phyloP scores from a whole-genome alignment of 176 grass and related monocot genomes.

The Thinopyrum elongatum region DNA sequence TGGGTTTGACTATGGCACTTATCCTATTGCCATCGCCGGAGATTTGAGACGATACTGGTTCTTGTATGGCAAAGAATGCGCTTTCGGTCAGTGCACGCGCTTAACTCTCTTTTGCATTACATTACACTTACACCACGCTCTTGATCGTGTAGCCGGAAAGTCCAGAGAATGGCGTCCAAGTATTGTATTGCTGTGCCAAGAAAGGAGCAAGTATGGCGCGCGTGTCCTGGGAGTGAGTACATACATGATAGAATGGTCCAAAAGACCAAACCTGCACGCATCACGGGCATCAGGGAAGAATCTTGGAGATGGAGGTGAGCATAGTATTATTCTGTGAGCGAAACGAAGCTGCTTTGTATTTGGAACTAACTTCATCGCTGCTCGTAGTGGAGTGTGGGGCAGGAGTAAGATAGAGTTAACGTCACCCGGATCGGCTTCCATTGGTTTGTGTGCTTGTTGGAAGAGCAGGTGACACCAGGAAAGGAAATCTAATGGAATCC shows the following conservation, averaged over 20 bases:
- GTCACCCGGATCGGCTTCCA: slow-evolving; percentile 31
- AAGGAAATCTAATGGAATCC: slow-evolving; percentile 54
- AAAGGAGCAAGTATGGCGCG: slow-evolving; percentile 36
- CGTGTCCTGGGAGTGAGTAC: slow-evolving; percentile 33
- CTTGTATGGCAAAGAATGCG: slow-evolving; percentile 13
- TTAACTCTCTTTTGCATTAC: slow-evolving; percentile 41
- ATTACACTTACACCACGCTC: slow-evolving; percentile 45
- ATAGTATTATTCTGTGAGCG: slow-evolving; percentile 34
- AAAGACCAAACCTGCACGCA: slow-evolving; percentile 27
- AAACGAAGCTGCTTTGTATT: slow-evolving; percentile 32
- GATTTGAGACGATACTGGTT: slow-evolving; percentile 36
- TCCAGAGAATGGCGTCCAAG: slow-evolving; percentile 21
- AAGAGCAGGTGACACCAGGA: slow-evolving; percentile 51
- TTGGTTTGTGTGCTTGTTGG: slow-evolving; percentile 47
- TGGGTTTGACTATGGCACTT: slow-evolving; percentile 44
- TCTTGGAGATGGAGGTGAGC: slow-evolving; percentile 29
- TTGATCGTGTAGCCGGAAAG: slow-evolving; percentile 44
- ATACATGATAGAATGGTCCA: slow-evolving; percentile 30
- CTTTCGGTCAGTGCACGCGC: slow-evolving; percentile 52
- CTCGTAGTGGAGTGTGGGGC: slow-evolving; percentile 39
- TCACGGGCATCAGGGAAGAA: slow-evolving; percentile 41
- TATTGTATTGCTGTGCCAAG: slow-evolving; percentile 36
- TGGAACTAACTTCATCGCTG: slow-evolving; percentile 32
- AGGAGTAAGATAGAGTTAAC: slow-evolving; percentile 36
- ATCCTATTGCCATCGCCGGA: slow-evolving; percentile 23